Evolutionary conservation across 371 early-diverging fungal species (phyloP).

Genomic region (Rhizopus sp.): DNA sequence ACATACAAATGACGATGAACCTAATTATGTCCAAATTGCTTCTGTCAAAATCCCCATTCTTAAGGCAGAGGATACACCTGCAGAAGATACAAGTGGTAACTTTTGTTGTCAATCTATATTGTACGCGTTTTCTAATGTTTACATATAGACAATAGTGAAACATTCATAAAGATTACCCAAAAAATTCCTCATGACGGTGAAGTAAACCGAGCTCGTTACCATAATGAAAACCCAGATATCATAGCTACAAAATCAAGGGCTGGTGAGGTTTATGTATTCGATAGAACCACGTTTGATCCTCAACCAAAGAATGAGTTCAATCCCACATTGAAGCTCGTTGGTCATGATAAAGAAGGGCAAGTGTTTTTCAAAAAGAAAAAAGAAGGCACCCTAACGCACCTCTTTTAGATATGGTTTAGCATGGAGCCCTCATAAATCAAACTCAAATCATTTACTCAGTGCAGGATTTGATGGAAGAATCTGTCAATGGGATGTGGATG

Average conservation of each 20-base stretch:
- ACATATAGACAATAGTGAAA: constrained; percentile 67
- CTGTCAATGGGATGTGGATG: constrained; percentile 72
- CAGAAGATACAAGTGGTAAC: constrained; percentile 68
- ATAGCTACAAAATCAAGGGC: constrained; percentile 96
- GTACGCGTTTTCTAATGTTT: constrained; percentile 17
- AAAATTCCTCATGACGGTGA: constrained; percentile 96
- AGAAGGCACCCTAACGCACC: background rate
- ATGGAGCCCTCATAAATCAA: constrained; percentile 67
- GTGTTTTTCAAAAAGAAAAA: background rate
- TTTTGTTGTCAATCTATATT: constrained; percentile 37
- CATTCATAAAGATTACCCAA: constrained; percentile 87
- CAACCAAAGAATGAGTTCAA: constrained; percentile 75
- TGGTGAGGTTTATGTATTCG: constrained; percentile 97
- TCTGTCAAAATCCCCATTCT: constrained; percentile 87
- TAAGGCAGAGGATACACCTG: constrained; percentile 64
- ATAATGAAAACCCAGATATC: constrained; percentile 93
- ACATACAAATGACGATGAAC: constrained; percentile 96
- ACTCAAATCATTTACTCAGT: constrained; percentile 75
- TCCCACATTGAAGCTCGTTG: constrained; percentile 88
- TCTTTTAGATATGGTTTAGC: constrained; percentile 71
- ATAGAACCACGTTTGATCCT: constrained; percentile 92
- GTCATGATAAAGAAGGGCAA: constrained; percentile 96
- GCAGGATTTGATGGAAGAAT: constrained; percentile 87
- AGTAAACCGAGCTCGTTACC: constrained; percentile 95
- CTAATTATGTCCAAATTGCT: constrained; percentile 96